Base-by-base conservation (phyloP, 106 monocot genomes). In the Posidonia australis region DNA sequence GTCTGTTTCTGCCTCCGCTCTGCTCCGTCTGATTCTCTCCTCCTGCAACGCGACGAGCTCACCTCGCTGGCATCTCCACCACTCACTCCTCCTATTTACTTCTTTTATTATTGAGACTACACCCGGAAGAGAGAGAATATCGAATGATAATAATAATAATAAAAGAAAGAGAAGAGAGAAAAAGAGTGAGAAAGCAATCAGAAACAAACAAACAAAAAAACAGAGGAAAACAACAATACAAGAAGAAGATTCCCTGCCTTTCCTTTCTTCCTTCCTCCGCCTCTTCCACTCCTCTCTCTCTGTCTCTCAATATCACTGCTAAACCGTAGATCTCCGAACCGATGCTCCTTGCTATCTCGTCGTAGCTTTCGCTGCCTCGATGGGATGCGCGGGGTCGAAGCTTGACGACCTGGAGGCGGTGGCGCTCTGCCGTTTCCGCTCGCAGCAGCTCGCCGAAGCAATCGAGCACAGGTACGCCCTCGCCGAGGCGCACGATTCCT, bases 331-430 rank as follows among this genome's bases (percentile, higher is more conserved):
- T 36, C 7, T 2, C 2, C 7, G 5, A 7, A 36, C 5, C 36
- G 36, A 36, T 36, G 36, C 36, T 36, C 5, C 36, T 36, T 36
- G 36, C 2, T 2, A 36, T 36, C 36, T 2, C 5, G 36, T 36
- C 36, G 36, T 36, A 36, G 36, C 36, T 7, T 4, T 7, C 36
- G 36, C 5, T 7, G 36, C 7, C 36, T 2, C 7, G 36, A 96
- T 96, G 96, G 96, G 96, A 9, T 96, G 96, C 59, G 84, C 62
- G 9, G 64, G 69, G 14, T 96, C 96, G 2, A 96, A 96, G 67
- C 68, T 85, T 32, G 96, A 90, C 51, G 96, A 86, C 54, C 69
- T 70, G 41, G 66, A 74, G 27, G 90, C 87, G 5, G 84, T 87
- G 43, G 58, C 46, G 11, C 80, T 87, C 28, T 98, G 96, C 77